These are phyloP conservation scores for Mortierella sp. DNA, from an alignment of 371 early-diverging fungal species.

Conservation along the genomic window DNA sequence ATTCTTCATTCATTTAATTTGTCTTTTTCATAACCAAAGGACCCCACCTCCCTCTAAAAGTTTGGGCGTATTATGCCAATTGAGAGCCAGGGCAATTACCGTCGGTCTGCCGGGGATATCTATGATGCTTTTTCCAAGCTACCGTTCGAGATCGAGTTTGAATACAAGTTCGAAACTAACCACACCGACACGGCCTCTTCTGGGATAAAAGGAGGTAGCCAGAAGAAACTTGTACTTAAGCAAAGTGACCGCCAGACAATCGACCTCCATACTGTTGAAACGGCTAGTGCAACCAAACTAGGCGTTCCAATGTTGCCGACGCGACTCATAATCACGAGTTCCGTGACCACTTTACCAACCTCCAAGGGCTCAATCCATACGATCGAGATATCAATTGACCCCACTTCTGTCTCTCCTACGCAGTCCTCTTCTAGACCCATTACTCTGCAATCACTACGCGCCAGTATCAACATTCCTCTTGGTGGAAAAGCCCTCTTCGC, in stretches of 20 bases:
- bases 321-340: slow-evolving; percentile 14
- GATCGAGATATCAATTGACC: slow-evolving; percentile 22
- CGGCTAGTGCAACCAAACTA: neutral
- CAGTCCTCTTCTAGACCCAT: neutral
- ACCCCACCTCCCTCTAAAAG: neutral
- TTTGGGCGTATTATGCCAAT: neutral
- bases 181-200: neutral
- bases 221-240: neutral
- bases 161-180: neutral
- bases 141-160: slow-evolving; percentile 24
- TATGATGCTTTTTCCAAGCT: slow-evolving; percentile 10
- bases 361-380: slow-evolving; percentile 21
- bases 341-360: neutral
- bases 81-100: neutral
- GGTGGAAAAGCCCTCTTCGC: slow-evolving; percentile 61
- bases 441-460: slow-evolving; percentile 22
- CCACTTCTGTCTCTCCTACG: neutral
- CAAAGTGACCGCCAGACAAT: slow-evolving; percentile 4
- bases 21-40: neutral
- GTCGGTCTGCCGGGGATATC: slow-evolving; percentile 25
- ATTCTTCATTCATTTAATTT: no score
- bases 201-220: neutral
- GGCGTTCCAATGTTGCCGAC: neutral
- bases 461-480: slow-evolving; percentile 10
- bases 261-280: neutral